Evolutionary conservation across 2,329 filamentous ascomycete genomes (phyloP), one percentile per base, ranked within the genome.

Genomic region (Penicillium sp.): DNA sequence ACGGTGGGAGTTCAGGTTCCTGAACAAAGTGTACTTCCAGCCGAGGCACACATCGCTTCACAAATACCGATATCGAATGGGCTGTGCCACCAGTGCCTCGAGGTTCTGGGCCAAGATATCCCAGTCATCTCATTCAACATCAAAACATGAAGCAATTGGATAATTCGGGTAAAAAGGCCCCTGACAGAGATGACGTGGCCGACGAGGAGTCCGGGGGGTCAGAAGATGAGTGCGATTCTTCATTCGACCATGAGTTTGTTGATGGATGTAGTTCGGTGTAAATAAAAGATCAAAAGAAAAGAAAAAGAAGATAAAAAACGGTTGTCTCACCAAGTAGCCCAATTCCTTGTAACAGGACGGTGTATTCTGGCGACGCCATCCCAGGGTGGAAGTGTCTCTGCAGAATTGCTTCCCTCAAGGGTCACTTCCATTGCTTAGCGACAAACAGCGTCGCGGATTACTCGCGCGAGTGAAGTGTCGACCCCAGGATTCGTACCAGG

Each of bases 351-450:
- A 74, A 74, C 68, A 65, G 63, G 67, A 68, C 65, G 77, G 75
- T 80, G 80, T 82, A 72, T 72, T 83, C 81, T 79, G 77, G 74
- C 74, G 71, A 76, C 80, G 80, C 81, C 80, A 81, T 74, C 75
- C 73, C 76, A 76, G 79, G 80, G 79, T 78, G 79, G 76, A 78
- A 73, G 72, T 72, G 70, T 78, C 79, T 82, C 79, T 84, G 81
- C 80, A 80, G 79, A 81, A 83, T 84, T 80, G 73, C 81, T 83
- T 81, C 79, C 78, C 81, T 84, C 79, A 81, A 82, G 79, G 60
- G 62, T 83, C 70, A 74, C 69, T 71, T 78, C 75, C 79, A 82
- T 80, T 74, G 75, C 81, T 83, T 80, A 84, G 66, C 75, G 76
- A 72, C 73, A 70, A 70, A 65, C 76, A 82, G 76, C 80, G 74